phyloP scores from a whole-genome alignment of 306 rosid genomes.

The Pueraria montana region DNA sequence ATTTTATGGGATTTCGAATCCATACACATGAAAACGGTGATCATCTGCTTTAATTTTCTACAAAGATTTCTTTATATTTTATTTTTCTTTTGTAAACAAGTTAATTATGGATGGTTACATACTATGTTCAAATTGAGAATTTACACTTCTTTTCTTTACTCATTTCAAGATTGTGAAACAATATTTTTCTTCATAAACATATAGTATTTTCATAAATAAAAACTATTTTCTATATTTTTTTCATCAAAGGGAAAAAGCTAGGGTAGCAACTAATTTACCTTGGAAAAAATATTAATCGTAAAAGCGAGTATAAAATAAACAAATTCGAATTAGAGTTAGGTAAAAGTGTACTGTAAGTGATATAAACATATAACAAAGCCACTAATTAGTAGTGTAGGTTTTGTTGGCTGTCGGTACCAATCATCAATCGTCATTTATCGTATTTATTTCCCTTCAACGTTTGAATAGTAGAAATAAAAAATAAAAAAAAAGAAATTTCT shows the following conservation, averaged over 20 bases:
- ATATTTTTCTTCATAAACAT: background rate
- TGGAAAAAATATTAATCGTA: background rate
- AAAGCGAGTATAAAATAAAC: background rate
- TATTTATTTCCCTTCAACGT: background rate
- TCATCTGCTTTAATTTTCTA: no score
- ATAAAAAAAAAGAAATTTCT: background rate
- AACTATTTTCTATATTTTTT: background rate
- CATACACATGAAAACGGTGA: no score
- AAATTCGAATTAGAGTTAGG: background rate
- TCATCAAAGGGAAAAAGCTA: background rate
- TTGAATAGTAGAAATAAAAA: background rate
- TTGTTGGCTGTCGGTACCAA: conserved; percentile 11
- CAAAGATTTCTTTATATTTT: no score
- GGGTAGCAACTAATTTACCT: background rate
- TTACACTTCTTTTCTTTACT: no score
- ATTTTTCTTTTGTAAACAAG: no score
- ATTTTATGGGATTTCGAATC: no score
- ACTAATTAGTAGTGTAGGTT: background rate
- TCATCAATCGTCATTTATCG: background rate
- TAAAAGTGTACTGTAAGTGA: background rate
- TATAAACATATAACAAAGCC: background rate
- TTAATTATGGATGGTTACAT: no score
- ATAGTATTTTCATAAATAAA: background rate
- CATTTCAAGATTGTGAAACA: no score
- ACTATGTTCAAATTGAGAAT: no score